Evolutionary conservation across 176 grass and related monocot genomes (phyloP), one percentile per base, ranked within the genome.

Genomic region (Phoenix roebelenii): DNA sequence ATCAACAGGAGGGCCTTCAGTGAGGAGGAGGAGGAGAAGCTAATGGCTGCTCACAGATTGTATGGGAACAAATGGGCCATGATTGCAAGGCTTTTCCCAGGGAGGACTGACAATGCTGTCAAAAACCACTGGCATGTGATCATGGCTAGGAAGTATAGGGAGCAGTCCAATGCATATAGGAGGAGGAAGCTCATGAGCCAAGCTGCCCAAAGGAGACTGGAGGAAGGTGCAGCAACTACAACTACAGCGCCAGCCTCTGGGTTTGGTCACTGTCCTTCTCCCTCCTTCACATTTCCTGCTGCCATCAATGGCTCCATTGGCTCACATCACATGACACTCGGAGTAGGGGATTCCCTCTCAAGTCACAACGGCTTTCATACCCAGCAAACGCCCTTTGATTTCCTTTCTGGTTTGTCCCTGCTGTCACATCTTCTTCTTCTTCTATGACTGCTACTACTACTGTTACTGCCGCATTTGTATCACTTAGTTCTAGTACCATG

Each of bases 41-140:
- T 97, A 0, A 82, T 92, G 84, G 78, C 84, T 50, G 87, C 93
- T 57, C 87, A 97, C 76, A 59, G 84, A 26, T 66, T 83, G 64
- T 97, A 91, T 50, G 93, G 87, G 51, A 97, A 97, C 78, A 97
- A 88, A 67, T 97, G 93, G 93, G 78, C 93, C n/a, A 74, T 91
- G 77, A 97, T 97, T 71, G 84, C 87, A 18, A 69, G 84, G 2
- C 79, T 97, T 30, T 91, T 97, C 78, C 93, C 93, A 3, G 93
- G 93, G 1, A 79, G 93, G 29, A 97, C 93, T 1, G 93, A 91
- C 76, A 91, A 91, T 73, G 82, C 84, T 24, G 78, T 97, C 57
- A 97, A 97, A 84, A 97, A 91, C 73, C 93, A 97, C 72, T 97
- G 93, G 87, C 93, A 92, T 49, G 87, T 92, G 62, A 80, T 98